Evolutionary conservation across 768 basidiomycete species (phyloP).

Genomic region (Calocybe gangraenosa): DNA sequence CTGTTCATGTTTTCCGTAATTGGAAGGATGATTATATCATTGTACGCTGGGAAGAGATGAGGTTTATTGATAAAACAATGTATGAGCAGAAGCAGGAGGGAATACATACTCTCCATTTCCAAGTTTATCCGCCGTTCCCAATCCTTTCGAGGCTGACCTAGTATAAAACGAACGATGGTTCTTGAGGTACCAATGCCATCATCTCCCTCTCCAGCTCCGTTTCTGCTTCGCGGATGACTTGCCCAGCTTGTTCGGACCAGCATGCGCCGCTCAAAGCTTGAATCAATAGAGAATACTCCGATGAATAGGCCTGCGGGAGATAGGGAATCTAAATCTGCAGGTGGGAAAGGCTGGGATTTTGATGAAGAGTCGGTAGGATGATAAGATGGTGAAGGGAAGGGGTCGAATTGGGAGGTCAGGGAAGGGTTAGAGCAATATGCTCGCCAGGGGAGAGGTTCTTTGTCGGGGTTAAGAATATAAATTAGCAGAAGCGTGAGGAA

Average conservation of each 20-base stretch:
- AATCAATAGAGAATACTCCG: slow-evolving; percentile 89
- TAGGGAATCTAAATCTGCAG: slow-evolving; percentile 63
- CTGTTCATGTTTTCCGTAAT: slow-evolving; percentile 93
- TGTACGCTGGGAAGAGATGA: slow-evolving; percentile 54
- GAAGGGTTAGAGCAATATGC: slow-evolving; percentile 79
- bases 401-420: slow-evolving; percentile 36
- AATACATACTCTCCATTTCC: slow-evolving; percentile 82
- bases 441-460: slow-evolving; percentile 91
- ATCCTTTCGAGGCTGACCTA: slow-evolving; percentile 78
- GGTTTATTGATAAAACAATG: neutral
- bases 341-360: slow-evolving; percentile 55
- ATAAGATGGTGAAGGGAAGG: slow-evolving; percentile 29
- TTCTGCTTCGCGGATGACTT: slow-evolving; percentile 72
- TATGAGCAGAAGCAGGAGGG: neutral
- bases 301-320: slow-evolving; percentile 84
- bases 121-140: slow-evolving; percentile 77
- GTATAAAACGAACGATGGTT: slow-evolving; percentile 83
- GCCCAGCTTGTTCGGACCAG: slow-evolving; percentile 88
- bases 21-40: slow-evolving; percentile 83
- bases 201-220: slow-evolving; percentile 69
- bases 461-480: slow-evolving; percentile 94
- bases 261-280: slow-evolving; percentile 79
- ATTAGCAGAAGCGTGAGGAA: slow-evolving; percentile 84
- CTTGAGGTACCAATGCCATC: slow-evolving; percentile 73
- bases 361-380: slow-evolving; percentile 27